Evolutionary conservation across 176 grass and related monocot species (phyloP).

Genomic region (Hyparrhenia diplandra): DNA sequence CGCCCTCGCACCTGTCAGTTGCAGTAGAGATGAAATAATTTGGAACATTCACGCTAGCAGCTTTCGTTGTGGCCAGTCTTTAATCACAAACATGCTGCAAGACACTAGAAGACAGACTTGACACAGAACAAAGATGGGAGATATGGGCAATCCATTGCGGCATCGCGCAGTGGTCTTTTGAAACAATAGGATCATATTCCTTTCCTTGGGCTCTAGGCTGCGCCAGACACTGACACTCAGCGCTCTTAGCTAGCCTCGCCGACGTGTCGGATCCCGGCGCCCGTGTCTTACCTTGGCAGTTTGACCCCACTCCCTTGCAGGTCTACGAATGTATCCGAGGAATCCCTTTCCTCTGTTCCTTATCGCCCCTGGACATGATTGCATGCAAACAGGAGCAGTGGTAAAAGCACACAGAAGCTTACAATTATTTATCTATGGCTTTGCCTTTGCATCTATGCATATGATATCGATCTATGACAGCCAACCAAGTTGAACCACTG

Average conservation of each 20-base stretch:
- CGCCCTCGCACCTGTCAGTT: neutral
- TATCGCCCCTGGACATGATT: slow-evolving; percentile 5
- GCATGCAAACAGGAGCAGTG: neutral
- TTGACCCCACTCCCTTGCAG: slow-evolving; percentile 10
- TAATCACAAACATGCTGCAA: neutral
- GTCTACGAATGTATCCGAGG: neutral
- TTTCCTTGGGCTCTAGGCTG: neutral
- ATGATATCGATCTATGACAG: neutral
- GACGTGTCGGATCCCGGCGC: slow-evolving; percentile 16
- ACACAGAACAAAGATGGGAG: slow-evolving; percentile 1
- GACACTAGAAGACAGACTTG: neutral
- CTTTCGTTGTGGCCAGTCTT: neutral
- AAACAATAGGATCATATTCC: slow-evolving; percentile 34
- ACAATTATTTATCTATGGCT: slow-evolving; percentile 27
- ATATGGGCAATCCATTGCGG: neutral
- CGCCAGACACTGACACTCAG: neutral
- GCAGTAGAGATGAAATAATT: neutral
- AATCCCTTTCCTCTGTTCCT: slow-evolving; percentile 21
- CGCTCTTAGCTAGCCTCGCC: neutral
- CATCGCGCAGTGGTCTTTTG: neutral
- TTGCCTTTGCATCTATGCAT: slow-evolving; percentile 1
- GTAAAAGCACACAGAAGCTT: neutral
- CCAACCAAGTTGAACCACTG: neutral
- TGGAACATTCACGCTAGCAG: neutral
- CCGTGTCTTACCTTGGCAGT: neutral